phyloP scores from a whole-genome alignment of 176 grass and related monocot genomes.

The Areca catechu region DNA sequence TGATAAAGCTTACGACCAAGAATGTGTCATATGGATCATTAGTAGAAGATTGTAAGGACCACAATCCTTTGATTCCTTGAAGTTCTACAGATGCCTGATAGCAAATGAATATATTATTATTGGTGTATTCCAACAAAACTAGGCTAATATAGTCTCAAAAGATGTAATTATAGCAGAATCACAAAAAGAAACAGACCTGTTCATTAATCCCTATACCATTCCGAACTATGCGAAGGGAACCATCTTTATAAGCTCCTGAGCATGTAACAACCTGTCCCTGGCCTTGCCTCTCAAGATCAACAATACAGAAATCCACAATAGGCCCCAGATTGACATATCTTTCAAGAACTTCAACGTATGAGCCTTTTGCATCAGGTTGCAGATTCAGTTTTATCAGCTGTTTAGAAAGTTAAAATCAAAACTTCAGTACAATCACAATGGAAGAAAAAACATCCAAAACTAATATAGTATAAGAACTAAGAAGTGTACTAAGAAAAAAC shows the following conservation, averaged over 20 bases:
- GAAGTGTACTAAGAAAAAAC: no score
- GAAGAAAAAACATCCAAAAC: no score
- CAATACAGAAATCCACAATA: slow-evolving; percentile 90
- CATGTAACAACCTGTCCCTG: slow-evolving; percentile 94
- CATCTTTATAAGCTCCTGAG: slow-evolving; percentile 92
- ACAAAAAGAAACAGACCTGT: slow-evolving; percentile 39
- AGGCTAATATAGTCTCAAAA: no score
- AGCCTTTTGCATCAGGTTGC: slow-evolving; percentile 78
- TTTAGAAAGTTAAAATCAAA: slow-evolving; percentile 8
- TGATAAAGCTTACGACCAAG: slow-evolving; percentile 95
- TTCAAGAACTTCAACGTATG: slow-evolving; percentile 91
- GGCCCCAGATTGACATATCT: slow-evolving; percentile 88
- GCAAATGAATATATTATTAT: slow-evolving; percentile 7
- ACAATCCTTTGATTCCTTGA: slow-evolving; percentile 94
- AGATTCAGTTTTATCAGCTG: slow-evolving; percentile 96
- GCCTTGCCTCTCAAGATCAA: slow-evolving; percentile 93
- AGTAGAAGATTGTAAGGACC: slow-evolving; percentile 78
- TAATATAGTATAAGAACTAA: no score
- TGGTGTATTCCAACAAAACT: no score
- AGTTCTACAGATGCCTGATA: slow-evolving; percentile 89
- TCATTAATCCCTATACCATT: slow-evolving; percentile 93
- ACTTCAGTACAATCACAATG: no score
- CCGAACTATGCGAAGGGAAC: slow-evolving; percentile 78
- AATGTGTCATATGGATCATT: slow-evolving; percentile 63
- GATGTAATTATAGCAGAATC: no score